Base-by-base conservation (phyloP, 2,329 filamentous ascomycete genomes). In the Fusarium sp. region DNA sequence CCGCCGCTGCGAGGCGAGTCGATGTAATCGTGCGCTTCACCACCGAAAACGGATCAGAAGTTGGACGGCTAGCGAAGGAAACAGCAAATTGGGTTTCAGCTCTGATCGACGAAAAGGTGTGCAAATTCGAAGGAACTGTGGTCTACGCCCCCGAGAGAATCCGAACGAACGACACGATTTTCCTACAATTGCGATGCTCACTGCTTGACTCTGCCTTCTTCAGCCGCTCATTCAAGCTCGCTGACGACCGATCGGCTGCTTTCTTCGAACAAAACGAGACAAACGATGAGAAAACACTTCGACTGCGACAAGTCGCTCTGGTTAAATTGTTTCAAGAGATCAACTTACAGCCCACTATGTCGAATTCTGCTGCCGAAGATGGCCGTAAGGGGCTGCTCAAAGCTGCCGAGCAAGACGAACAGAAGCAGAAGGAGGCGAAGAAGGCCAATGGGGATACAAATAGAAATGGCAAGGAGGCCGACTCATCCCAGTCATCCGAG, bases 21-120 rank as follows among this genome's bases (percentile, higher is more conserved):
- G 96, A 99, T 83, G 91, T 98, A 11, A 89, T 99, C 69, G 97
- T 98, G 33, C 91, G 96, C 4, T 98, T 99, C 79, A 97, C 93
- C 1, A 97, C 94, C 78, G 82, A 87, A 15, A 88, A 85, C 58
- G 95, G 95, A 1, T 90, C 92, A 62, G 96, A 99, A 81, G 89
- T 99, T 54, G 96, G 96, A 8, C 89, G 96, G 68, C 82, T 99
- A 42, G 92, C 95, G 35, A 96, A 95, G 77, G 95, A 98, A 39
- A 91, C 91, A 10, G 95, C 96, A 8, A 90, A 91, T 68, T 99
- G 96, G 95, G 93, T 98, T 11, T 98, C 96, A 7, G 92, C 95
- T 1, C 84, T 99, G 75, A 90, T 98, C 58, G 96, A 99, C 79
- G 95, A 98, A 80, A 92, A 93, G 38, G 88, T 98, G 7, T 98